Conservation (phyloP, 148 eudicot genomes). For the Euryodendron excelsum region DNA sequence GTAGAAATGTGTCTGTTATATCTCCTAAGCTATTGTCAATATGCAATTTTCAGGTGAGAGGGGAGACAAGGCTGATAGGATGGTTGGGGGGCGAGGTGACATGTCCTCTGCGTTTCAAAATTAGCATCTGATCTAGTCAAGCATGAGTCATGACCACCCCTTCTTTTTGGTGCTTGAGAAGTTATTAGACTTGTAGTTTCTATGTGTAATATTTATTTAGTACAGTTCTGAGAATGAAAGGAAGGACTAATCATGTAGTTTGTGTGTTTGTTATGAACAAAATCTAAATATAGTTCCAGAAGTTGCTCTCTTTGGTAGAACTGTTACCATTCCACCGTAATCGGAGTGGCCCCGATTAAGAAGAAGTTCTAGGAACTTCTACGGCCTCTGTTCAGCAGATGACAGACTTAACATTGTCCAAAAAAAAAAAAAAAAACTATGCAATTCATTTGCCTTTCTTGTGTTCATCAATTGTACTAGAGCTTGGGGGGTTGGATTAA, state of each 20-base stretch:
- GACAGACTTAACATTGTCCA: too few relatives aligned
- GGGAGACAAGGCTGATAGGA: slow-evolving; percentile 78
- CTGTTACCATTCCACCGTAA: neutral
- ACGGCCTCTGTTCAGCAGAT: too few relatives aligned
- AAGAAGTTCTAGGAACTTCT: too few relatives aligned
- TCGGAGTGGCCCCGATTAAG: too few relatives aligned
- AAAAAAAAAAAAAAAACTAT: too few relatives aligned
- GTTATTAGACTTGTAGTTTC: slow-evolving; percentile 4
- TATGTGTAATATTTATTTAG: neutral
- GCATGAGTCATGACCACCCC: neutral
- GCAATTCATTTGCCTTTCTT: too few relatives aligned
- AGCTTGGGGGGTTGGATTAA: too few relatives aligned
- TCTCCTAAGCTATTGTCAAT: neutral
- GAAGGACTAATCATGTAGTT: neutral
- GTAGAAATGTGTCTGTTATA: neutral
- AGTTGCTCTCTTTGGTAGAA: neutral
- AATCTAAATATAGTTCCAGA: too few relatives aligned
- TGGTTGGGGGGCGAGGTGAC: slow-evolving; percentile 75
- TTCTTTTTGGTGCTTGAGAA: neutral
- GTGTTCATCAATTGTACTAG: too few relatives aligned
- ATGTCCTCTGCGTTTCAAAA: slow-evolving; percentile 30
- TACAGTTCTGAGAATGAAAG: neutral
- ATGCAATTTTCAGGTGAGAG: slow-evolving; percentile 58
- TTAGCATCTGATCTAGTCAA: neutral
- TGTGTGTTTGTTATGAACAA: neutral